Evolutionary conservation across 2,329 filamentous ascomycete species (phyloP), one percentile per base, ranked within the genome.

Genomic region (Alternaria angustiovoidea): DNA sequence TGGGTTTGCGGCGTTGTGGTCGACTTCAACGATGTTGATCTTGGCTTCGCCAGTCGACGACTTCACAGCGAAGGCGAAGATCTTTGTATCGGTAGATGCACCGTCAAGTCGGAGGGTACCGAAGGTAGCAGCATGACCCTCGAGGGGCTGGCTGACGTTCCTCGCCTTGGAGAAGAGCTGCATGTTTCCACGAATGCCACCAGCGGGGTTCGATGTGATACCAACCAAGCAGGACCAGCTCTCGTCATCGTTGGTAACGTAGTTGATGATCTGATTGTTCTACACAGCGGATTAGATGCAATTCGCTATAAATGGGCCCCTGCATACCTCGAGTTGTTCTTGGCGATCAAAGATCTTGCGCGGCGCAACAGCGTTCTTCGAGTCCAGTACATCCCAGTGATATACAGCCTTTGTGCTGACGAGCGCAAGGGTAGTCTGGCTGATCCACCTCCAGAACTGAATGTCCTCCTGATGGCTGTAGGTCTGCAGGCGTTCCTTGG

Each of bases 231-330:
- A 94, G 89, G 96, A 96, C 95, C 95, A 99, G 82, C 97, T 97
- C 78, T 93, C 93, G 68, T 99, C 94, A 67, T 90, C 88, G 80
- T 94, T 97, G 71, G 96, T 92, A 70, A 94, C 93, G 83, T 99
- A 99, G 84, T 98, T 99, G 87, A 99, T 99, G 81, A 99, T 99
- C 88, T 99, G 95, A 81, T 93, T 96, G 68, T 91, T 91, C 92
- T 96, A 73, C 39, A 63, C 4, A 44, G 11, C 30, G 20, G 20
- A 18, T 60, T 60, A 60, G 57, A 57, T 38, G 22, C 52, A 54
- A 61, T 68, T 55, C 66, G 65, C 5, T 24, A 48, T 24, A 22
- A 46, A 26, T 28, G 51, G 51, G 43, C 38, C 30, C 11, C 20
- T 24, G 84, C 91, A 70, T 85, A 95, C 93, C 72, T 86, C 87